Base-by-base conservation (phyloP, 805 yeast species). In the Tetrapisispora namnaoensis region DNA sequence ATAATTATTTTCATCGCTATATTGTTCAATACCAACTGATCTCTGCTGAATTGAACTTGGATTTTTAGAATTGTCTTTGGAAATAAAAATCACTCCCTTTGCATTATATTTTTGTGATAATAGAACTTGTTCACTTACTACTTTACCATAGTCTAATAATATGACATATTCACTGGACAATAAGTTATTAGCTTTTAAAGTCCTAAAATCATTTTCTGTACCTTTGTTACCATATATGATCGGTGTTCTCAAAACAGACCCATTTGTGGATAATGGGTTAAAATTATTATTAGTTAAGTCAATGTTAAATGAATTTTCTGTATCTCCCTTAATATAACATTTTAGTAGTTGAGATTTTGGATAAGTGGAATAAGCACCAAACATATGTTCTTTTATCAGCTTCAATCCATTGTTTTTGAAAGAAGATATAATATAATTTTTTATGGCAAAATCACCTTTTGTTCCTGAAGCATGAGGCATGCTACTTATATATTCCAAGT, bases 401-500 rank as follows among this genome's bases (percentile, higher is more conserved):
- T 69, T 65, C 11, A 88, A 51, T 1, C 85, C 83, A 50, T 77
- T 76, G 44, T 77, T 74, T 27, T 65, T 58, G 65, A 85, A 77
- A 46, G 74, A 74, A 13, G 75, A 72, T 52, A 77, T 72, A n/a
- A 89, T 71, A 61, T 82, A 87, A 49, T 75, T 69, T 1, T 86
- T 82, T 32, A 87, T 65, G 0, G 86, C 72, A 49, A 78, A 63
- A 61, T 87, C 96, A 22, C 95, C 97, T n/a, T 78, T 76, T 1
- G 96, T 82, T 3, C 97, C 97, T 0, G 96, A 80, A 48, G 80
- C 63, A 61, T 87, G 96, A 1, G 95, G 86, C 77, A 87, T 77
- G 3, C 83, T 75, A 14, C 88, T 79, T 35, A 88, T 60, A 57
- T 85, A 86, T 55, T 84, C 83, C 49, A 84, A 58, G 52, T 81